phyloP scores from a whole-genome alignment of 805 yeast species.

The Spathaspora sp. region DNA sequence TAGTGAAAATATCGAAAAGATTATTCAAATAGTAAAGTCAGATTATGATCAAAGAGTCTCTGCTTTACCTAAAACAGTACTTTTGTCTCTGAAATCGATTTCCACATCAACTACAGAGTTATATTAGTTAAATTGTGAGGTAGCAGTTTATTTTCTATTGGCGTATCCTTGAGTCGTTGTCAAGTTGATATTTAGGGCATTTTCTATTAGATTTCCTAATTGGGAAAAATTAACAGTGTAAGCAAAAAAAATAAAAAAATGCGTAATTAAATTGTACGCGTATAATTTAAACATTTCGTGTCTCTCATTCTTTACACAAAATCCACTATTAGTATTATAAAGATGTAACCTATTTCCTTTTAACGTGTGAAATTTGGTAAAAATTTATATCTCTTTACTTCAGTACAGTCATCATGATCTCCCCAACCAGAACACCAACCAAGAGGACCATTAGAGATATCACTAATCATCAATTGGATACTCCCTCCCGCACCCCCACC shows the following conservation, averaged over 20 bases:
- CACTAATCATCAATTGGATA: slow-evolving; percentile 3
- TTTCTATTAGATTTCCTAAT: slow-evolving; percentile 7
- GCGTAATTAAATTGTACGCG: not conserved
- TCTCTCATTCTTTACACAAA: not conserved
- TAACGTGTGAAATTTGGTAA: not conserved
- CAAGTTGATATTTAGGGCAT: not conserved
- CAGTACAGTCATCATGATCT: not conserved
- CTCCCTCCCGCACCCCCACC: slow-evolving; percentile 4
- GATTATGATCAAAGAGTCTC: not conserved
- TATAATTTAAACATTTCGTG: not conserved
- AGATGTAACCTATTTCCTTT: not conserved
- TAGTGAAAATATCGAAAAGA: not conserved
- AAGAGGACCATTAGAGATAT: slow-evolving; percentile 3
- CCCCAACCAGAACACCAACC: slow-evolving; percentile 10
- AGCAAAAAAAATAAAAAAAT: not conserved
- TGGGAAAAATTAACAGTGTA: slow-evolving; percentile 3
- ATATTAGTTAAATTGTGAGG: too few species aligned
- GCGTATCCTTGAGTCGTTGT: too few species aligned
- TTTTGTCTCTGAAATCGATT: not conserved
- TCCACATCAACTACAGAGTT: not conserved
- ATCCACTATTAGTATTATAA: not conserved
- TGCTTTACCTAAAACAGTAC: not conserved
- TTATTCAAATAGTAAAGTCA: not conserved
- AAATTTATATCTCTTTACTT: not conserved
- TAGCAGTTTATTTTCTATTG: too few species aligned